Percentiles rank a stretch among this genome's conserved stretches.
Conservation (phyloP, 768 basidiomycete genomes). For the Goffeauzyma gilvescens region DNA sequence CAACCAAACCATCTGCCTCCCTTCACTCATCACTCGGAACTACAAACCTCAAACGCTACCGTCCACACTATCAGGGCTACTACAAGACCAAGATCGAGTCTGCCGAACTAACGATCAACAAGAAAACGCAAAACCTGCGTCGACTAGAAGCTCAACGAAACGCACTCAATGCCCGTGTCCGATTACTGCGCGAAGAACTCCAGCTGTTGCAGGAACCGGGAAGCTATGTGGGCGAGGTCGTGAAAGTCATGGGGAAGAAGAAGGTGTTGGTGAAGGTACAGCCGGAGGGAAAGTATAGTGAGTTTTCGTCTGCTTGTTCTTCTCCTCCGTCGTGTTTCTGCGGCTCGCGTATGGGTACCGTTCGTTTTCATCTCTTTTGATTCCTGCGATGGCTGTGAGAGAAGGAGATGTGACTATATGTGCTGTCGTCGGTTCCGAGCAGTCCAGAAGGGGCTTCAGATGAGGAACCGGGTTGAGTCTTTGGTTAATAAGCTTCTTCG, state of each 20-base stretch:
- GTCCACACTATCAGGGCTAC: slow-evolving; percentile 51
- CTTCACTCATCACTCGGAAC: no score
- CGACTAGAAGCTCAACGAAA: slow-evolving; percentile 93
- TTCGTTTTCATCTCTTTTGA: neutral
- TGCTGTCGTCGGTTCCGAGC: no score
- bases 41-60: no score
- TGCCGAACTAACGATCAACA: slow-evolving; percentile 78
- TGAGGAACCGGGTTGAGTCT: no score
- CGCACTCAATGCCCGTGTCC: slow-evolving; percentile 84
- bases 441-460: no score
- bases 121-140: slow-evolving; percentile 87
- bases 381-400: neutral
- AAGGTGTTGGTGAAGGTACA: slow-evolving; percentile 96
- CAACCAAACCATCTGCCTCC: no score
- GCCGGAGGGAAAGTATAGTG: slow-evolving; percentile 97
- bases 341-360: no score
- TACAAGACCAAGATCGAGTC: slow-evolving; percentile 91
- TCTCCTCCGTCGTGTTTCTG: no score
- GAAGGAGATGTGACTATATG: no score
- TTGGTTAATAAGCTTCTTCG: no score
- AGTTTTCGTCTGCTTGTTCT: slow-evolving; percentile 34
- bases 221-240: slow-evolving; percentile 90
- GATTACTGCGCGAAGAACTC: slow-evolving; percentile 74
- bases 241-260: slow-evolving; percentile 98
- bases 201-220: slow-evolving; percentile 87